phyloP scores from a whole-genome alignment of 2,329 filamentous ascomycete genomes.

The Neospermospora avenae region DNA sequence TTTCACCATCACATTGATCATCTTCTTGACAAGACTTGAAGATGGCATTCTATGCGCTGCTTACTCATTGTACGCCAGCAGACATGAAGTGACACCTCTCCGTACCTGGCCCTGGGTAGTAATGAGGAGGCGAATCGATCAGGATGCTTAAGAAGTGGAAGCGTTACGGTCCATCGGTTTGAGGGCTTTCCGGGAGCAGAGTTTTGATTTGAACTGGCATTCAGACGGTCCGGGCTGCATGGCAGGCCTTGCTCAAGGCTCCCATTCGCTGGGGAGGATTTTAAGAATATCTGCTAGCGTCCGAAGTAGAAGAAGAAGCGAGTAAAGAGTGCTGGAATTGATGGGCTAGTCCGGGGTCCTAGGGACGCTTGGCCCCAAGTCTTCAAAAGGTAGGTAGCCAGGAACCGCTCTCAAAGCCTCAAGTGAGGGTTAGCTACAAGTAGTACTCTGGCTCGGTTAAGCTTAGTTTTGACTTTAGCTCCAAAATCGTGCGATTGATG shows the following conservation, averaged over 20 bases:
- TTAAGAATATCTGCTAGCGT: neutral
- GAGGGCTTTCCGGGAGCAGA: neutral
- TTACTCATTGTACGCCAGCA: neutral
- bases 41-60: constrained; percentile 6
- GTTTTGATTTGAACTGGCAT: constrained; percentile 1
- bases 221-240: neutral
- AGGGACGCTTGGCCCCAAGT: neutral
- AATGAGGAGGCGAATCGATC: neutral
- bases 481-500: neutral
- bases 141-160: neutral
- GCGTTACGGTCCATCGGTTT: neutral
- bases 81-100: neutral
- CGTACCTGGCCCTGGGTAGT: no score
- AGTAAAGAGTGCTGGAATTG: constrained; percentile 1
- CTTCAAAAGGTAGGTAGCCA: neutral
- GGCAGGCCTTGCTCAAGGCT: neutral
- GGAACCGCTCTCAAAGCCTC: neutral
- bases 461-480: neutral
- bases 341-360: neutral
- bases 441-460: neutral
- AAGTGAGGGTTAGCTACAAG: constrained; percentile 3
- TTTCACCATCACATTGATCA: no score
- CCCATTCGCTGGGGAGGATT: neutral
- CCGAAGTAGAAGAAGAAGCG: neutral
- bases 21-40: no score